Conservation (phyloP, 2,329 filamentous ascomycete species). For the Claviceps sp. region DNA sequence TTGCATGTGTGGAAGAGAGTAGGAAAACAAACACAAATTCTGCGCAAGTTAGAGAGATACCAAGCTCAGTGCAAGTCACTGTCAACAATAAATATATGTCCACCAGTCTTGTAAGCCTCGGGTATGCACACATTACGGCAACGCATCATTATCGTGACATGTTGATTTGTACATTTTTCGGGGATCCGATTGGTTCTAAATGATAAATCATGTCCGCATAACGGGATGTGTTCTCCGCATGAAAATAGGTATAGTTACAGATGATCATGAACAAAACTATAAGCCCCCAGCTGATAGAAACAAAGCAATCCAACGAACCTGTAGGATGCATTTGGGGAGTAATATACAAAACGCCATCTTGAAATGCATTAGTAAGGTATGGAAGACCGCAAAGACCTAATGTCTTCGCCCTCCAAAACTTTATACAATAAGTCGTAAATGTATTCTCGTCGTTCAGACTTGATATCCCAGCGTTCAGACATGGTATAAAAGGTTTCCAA, state of each 20-base stretch:
- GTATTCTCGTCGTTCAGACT: slow-evolving; percentile 27
- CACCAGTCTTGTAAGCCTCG: not conserved
- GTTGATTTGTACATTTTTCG: not conserved
- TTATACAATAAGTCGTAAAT: slow-evolving; percentile 32
- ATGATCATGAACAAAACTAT: not conserved
- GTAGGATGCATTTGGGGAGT: not conserved
- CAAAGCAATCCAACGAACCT: not conserved
- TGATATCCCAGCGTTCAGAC: slow-evolving; percentile 32
- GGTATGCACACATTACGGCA: not conserved
- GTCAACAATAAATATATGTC: slow-evolving; percentile 12
- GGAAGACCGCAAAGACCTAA: slow-evolving; percentile 13
- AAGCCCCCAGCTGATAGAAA: not conserved
- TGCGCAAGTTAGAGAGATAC: slow-evolving; percentile 21
- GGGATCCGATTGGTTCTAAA: not conserved
- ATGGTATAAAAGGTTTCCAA: slow-evolving; percentile 40
- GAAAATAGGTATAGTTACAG: not conserved
- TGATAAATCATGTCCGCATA: not conserved
- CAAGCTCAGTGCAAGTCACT: slow-evolving; percentile 14
- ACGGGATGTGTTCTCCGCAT: not conserved
- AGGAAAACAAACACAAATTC: slow-evolving; percentile 12
- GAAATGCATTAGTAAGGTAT: slow-evolving; percentile 12
- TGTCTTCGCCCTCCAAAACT: slow-evolving; percentile 22
- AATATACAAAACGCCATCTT: not conserved
- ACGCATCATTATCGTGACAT: not conserved
- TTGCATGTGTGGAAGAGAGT: slow-evolving; percentile 11